Evolutionary conservation across 495 filamentous ascomycete genomes (phyloP), one percentile per base, ranked within the genome.

Genomic region (Chaetomium cochliodes): DNA sequence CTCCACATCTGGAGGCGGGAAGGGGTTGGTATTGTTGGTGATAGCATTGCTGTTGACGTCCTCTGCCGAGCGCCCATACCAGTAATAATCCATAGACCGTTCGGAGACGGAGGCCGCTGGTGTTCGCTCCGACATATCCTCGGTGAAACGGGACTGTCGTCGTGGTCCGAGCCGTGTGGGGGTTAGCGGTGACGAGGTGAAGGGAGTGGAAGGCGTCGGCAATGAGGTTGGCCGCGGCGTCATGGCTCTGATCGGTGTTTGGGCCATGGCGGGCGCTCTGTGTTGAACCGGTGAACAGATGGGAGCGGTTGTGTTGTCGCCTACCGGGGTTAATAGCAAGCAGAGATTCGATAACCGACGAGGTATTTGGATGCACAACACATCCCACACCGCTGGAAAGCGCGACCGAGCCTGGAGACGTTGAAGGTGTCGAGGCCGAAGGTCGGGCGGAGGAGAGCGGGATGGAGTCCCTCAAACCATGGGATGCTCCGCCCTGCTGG

Each of bases 71-170:
- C 46, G 55, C 6, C 55, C 63, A 37, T 59, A 60, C 63, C 63
- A 65, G 37, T 30, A 20, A 25, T 56, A 23, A n/a, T 67, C 57
- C 23, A 68, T 49, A 5, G 66, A 65, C 11, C 25, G 53, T n/a
- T 65, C 60, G 12, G 66, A 68, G 30, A 69, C 20, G 4, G 70
- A 72, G 20, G 58, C 65, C 0, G 64, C 66, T 2, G 72, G 74
- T n/a, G 70, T 72, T 49, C 62, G 60, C n/a, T 72, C 70, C 12
- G 67, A 50, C 64, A 73, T 71, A 47, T 73, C 67, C 62, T 75
- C 73, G 0, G 70, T 71, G 56, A 75, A 75, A 11, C 73, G 68
- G 15, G 73, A 75, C 49, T 69, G 70, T 9, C 70, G 47, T 16
- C 73, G 65, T 13, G 62, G 51, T 41, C 33, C 26, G 16, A 65